Base-by-base conservation (phyloP, 108 stramenopile genomes). In the Fragilariopsis cylindrus region DNA sequence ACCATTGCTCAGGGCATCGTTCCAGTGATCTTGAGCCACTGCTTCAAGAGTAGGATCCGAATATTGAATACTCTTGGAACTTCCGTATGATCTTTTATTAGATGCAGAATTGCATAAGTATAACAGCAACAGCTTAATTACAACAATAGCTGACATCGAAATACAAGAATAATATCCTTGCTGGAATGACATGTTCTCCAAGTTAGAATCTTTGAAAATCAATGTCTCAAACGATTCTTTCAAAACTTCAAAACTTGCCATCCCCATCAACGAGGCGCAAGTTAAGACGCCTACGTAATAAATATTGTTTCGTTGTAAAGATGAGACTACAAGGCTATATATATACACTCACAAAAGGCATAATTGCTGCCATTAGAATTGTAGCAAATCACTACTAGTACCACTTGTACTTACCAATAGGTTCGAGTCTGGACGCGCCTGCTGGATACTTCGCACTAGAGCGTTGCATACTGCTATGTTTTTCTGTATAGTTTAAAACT, bases 211-310 rank as follows among this genome's bases (percentile, higher is more conserved):
- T 21, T 79, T 67, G 19, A 65, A 76, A 45, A 79, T 65, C 45
- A 85, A 77, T 6, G 85, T 65, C 42, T 76, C 53, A 16, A 86
- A 64, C n/a, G 81, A 80, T 74, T 94, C 92, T 72, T 93, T 93
- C 46, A 98, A 70, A 6, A 98, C 87, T 68, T 96, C 93, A 63
- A 96, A 91, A 50, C 84, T 85, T 15, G 95, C 97, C 83, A 96
- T 94, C 9, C 95, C 96, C 97, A 98, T 98, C 7, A 98, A 60
- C 7, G 95, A 91, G 18, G 97, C 96, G 73, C 95, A 96, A 7
- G 92, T 92, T 62, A 98, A 80, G 30, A 97, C 96, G n/a, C 96
- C 96, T 30, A 30, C 2, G 30, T 30, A 30, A 2, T n/a, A 30
- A 30, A 30, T 30, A 30, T 30, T 30, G 30, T 30, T 30, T 30